phyloP scores from a whole-genome alignment of 352 stramenopile genomes.

The Thalassiosira exigua region DNA sequence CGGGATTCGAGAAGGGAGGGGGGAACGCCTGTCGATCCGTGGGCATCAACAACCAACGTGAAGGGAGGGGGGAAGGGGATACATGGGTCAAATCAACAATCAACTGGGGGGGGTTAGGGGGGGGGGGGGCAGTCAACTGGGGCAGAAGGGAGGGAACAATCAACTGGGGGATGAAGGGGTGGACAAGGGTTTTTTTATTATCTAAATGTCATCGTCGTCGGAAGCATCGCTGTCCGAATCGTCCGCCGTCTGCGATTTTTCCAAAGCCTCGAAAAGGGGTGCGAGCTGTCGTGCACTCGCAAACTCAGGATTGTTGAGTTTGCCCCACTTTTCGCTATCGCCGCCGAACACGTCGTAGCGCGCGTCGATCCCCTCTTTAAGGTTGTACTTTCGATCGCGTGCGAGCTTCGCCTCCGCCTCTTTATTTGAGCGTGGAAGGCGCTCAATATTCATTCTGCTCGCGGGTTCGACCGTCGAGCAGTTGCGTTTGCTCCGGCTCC shows the following conservation, averaged over 20 bases:
- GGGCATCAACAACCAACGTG: too few species aligned
- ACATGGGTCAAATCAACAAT: too few species aligned
- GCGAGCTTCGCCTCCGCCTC: conserved; percentile 15
- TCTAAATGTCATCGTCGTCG: neutral
- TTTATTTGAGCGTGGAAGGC: conserved; percentile 14
- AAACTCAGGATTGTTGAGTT: conserved; percentile 5
- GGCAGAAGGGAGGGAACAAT: too few species aligned
- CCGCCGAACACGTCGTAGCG: conserved; percentile 19
- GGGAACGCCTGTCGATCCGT: too few species aligned
- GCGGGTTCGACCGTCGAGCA: conserved; percentile 1
- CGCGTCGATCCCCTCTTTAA: conserved; percentile 16
- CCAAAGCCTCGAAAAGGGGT: conserved; percentile 1
- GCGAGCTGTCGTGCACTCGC: neutral
- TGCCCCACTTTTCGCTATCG: conserved; percentile 6
- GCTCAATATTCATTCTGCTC: neutral
- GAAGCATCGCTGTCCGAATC: neutral
- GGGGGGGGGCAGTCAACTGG: too few species aligned
- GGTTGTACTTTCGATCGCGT: conserved; percentile 14
- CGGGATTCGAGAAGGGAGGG: too few species aligned
- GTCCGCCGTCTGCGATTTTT: neutral
- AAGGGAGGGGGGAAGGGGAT: too few species aligned
- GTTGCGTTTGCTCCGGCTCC: neutral
- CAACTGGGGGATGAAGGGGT: neutral
- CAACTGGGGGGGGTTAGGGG: too few species aligned
- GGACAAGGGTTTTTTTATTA: neutral